Percentiles rank a stretch among this genome's conserved stretches.
These are phyloP conservation scores for Neonectria hederae DNA, from an alignment of 2,329 filamentous ascomycete species.

Conservation along the genomic window DNA sequence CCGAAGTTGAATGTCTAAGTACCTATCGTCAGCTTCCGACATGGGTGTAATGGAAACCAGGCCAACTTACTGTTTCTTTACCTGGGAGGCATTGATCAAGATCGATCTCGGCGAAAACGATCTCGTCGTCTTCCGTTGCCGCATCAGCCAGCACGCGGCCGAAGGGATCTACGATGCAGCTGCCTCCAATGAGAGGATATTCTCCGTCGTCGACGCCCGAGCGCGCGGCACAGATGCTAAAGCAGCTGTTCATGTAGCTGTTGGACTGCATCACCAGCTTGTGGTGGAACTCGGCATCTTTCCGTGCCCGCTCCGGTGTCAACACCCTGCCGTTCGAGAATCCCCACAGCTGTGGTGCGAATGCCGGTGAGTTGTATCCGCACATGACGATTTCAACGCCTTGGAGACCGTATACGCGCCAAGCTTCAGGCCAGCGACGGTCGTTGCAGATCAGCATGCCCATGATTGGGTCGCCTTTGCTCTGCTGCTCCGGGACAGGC, in stretches of 20 bases:
- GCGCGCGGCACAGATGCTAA: constrained; percentile 3
- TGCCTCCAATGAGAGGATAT: background rate
- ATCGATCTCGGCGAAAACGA: constrained; percentile 11
- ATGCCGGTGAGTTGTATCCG: constrained; percentile 8
- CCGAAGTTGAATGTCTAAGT: constrained; percentile 9
- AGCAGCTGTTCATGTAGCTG: constrained; percentile 13
- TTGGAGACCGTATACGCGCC: constrained; percentile 11
- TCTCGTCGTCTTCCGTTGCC: constrained; percentile 2
- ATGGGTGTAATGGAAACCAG: background rate
- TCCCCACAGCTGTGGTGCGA: constrained; percentile 1
- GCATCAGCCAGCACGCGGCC: constrained; percentile 9
- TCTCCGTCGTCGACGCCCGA: constrained; percentile 5
- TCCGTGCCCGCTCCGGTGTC: background rate
- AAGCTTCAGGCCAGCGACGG: constrained; percentile 12
- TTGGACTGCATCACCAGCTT: background rate
- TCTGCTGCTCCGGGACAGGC: background rate
- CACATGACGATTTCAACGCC: constrained; percentile 7
- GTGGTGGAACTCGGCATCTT: constrained; percentile 1
- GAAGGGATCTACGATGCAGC: background rate
- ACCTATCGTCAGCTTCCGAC: background rate
- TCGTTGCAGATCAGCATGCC: constrained; percentile 18
- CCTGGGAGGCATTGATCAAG: constrained; percentile 1
- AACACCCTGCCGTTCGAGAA: background rate
- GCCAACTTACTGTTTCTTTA: constrained; percentile 9
- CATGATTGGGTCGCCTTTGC: constrained; percentile 11